phyloP scores from a whole-genome alignment of 768 basidiomycete species.

The Aureoboletus auriporus region DNA sequence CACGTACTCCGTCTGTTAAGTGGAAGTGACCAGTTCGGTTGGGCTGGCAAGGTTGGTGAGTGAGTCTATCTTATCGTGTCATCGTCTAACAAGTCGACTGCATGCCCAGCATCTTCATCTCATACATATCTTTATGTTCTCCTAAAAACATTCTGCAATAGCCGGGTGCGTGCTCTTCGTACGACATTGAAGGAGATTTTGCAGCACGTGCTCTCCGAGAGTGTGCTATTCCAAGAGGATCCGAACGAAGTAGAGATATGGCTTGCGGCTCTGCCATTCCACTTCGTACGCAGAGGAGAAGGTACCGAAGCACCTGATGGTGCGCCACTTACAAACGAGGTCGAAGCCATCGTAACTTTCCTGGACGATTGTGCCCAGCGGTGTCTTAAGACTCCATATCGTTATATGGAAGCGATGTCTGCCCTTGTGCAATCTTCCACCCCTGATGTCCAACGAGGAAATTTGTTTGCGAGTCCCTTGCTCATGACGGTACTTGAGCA shows the following conservation, averaged over 20 bases:
- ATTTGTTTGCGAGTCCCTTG: conserved; percentile 62
- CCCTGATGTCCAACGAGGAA: conserved; percentile 16
- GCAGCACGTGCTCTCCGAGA: conserved; percentile 58
- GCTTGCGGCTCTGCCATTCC: conserved; percentile 60
- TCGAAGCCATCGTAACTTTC: conserved; percentile 56
- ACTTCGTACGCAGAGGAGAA: conserved; percentile 29
- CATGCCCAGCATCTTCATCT: conserved; percentile 36
- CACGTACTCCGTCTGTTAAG: conserved; percentile 74
- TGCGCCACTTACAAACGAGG: conserved; percentile 50
- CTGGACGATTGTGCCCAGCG: conserved; percentile 84
- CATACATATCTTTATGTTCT: conserved; percentile 74
- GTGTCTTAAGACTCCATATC: conserved; percentile 78
- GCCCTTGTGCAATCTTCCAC: conserved; percentile 24
- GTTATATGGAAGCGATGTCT: conserved; percentile 74
- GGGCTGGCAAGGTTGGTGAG: conserved; percentile 72
- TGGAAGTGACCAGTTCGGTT: conserved; percentile 75
- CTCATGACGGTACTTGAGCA: conserved; percentile 81
- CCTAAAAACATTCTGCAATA: conserved; percentile 55
- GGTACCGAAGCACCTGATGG: conserved; percentile 48
- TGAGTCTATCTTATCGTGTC: not conserved
- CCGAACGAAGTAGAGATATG: conserved; percentile 67
- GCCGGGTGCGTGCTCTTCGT: conserved; percentile 49
- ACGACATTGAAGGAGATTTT: conserved; percentile 53
- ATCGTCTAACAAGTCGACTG: not conserved
- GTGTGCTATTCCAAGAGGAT: conserved; percentile 79